phyloP scores from a whole-genome alignment of 2,329 filamentous ascomycete genomes.

The Leptographium radiaticola region DNA sequence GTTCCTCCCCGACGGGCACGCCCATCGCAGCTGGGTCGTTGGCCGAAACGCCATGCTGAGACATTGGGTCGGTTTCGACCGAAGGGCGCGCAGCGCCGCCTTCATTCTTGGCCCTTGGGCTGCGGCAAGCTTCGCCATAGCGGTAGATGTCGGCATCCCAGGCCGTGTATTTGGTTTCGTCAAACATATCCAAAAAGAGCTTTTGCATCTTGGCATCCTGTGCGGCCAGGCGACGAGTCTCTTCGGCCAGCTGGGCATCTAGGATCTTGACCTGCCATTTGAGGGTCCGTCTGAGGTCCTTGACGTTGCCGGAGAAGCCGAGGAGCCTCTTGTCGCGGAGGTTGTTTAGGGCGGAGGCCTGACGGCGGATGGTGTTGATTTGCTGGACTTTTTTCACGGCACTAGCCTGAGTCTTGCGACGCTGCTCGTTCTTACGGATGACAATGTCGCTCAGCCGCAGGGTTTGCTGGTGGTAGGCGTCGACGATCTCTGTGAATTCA shows the following conservation, averaged over 20 bases:
- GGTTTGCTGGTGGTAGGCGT: conserved; percentile 1
- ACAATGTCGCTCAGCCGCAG: background rate
- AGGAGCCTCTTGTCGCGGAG: background rate
- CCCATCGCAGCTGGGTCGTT: background rate
- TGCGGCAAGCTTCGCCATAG: background rate
- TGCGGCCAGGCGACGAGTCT: background rate
- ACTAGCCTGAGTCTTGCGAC: background rate
- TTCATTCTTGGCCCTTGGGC: no score
- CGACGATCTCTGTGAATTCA: background rate
- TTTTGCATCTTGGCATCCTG: background rate
- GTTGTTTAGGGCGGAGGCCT: background rate
- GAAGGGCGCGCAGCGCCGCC: background rate
- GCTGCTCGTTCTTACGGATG: background rate
- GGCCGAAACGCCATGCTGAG: background rate
- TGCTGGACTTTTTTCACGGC: background rate
- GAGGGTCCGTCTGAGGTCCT: background rate
- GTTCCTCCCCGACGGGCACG: background rate
- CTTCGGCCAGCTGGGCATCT: background rate
- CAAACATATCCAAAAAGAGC: background rate
- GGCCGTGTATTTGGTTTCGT: background rate
- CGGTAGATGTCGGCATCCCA: background rate
- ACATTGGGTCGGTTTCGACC: background rate
- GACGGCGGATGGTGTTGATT: background rate
- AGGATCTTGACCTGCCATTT: background rate
- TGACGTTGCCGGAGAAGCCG: background rate